These are phyloP conservation scores for Pleurotus salmoneostramineus DNA, from an alignment of 768 basidiomycete species.

Conservation along the genomic window DNA sequence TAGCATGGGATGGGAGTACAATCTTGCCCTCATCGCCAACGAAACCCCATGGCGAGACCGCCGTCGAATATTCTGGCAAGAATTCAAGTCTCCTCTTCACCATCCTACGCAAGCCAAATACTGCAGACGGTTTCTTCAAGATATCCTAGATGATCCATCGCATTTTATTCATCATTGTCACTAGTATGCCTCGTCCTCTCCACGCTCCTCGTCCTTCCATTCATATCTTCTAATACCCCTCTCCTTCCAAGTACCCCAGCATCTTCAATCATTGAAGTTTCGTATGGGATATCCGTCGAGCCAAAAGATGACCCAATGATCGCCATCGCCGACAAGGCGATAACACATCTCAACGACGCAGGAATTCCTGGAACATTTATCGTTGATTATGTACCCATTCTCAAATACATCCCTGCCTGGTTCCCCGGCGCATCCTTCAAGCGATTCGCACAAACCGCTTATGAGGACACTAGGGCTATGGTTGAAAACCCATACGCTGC, in stretches of 20 bases:
- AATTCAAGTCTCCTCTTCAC: constrained; percentile 30
- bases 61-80: constrained; percentile 34
- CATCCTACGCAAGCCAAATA: constrained; percentile 18
- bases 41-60: constrained; percentile 35
- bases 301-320: not conserved
- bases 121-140: not conserved
- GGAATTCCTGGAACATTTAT: not conserved
- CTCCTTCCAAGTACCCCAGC: not conserved
- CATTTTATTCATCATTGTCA: not conserved
- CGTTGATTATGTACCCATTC: not conserved
- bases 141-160: not conserved
- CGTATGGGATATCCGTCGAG: not conserved
- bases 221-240: too few species aligned
- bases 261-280: not conserved
- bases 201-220: too few species aligned
- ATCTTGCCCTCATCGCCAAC: constrained; percentile 34
- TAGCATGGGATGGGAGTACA: constrained; percentile 39
- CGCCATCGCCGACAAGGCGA: not conserved
- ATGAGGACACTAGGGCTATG: too few species aligned
- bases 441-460: not conserved
- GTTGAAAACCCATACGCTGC: too few species aligned
- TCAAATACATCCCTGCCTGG: not conserved
- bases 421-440: not conserved
- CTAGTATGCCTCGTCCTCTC: not conserved
- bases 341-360: not conserved